Conservation (phyloP, 768 basidiomycete genomes). For the Tylopilus sp. region DNA sequence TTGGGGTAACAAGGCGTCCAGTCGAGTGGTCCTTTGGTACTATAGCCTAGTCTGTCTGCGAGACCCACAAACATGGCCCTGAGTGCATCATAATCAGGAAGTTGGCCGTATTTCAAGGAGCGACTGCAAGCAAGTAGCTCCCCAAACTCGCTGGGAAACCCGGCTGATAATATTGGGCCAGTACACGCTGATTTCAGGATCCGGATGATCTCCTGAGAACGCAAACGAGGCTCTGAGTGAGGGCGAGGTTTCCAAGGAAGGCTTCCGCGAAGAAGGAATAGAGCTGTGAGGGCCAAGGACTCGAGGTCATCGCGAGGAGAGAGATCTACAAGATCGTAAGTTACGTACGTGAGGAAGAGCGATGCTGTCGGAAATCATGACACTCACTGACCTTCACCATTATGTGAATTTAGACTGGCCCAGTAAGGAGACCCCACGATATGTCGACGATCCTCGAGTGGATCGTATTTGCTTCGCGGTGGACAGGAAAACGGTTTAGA, state of each 20-base stretch:
- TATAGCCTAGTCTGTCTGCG: neutral
- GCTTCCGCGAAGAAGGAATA: slow-evolving; percentile 4
- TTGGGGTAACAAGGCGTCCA: slow-evolving; percentile 2
- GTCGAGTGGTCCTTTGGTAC: neutral
- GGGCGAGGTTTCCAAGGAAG: slow-evolving; percentile 4
- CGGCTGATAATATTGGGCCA: neutral
- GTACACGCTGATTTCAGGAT: neutral
- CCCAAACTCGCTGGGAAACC: neutral
- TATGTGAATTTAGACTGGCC: slow-evolving; percentile 3
- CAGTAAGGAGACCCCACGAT: slow-evolving; percentile 1
- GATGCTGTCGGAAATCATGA: too few relatives aligned
- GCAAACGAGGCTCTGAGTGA: neutral
- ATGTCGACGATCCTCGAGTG: neutral
- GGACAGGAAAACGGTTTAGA: neutral
- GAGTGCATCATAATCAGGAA: slow-evolving; percentile 2
- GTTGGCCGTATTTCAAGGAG: neutral
- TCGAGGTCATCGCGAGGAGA: slow-evolving; percentile 1
- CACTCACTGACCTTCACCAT: slow-evolving; percentile 1
- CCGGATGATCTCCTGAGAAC: neutral
- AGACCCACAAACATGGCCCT: neutral
- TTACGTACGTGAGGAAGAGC: neutral
- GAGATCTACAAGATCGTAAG: neutral
- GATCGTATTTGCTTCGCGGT: neutral
- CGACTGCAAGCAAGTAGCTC: slow-evolving; percentile 2
- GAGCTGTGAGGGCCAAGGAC: neutral